Conservation (phyloP, 306 rosid genomes). For the Abrus pulchellus region DNA sequence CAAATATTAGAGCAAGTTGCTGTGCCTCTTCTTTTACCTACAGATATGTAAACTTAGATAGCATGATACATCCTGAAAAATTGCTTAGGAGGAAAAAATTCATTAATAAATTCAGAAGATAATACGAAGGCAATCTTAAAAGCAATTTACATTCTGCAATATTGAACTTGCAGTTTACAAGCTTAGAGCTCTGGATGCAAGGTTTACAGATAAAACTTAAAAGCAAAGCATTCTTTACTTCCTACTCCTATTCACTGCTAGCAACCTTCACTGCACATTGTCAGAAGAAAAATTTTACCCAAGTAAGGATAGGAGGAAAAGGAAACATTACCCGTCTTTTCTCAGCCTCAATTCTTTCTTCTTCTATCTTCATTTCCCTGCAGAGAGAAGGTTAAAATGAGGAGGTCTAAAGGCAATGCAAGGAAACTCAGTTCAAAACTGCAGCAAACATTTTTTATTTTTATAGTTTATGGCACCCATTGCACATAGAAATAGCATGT, state of each 20-base stretch:
- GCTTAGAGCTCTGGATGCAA: slow-evolving; percentile 30
- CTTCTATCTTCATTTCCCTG: slow-evolving; percentile 93
- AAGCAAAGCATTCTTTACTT: slow-evolving; percentile 30
- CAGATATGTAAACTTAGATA: slow-evolving; percentile 38
- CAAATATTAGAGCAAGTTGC: slow-evolving; percentile 86
- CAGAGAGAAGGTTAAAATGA: slow-evolving; percentile 40
- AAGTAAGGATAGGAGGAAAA: slow-evolving; percentile 2
- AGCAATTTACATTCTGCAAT: slow-evolving; percentile 24
- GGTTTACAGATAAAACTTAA: slow-evolving; percentile 1
- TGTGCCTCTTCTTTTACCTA: slow-evolving; percentile 97
- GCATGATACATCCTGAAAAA: slow-evolving; percentile 6
- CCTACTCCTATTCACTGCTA: slow-evolving; percentile 20
- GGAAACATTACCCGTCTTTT: slow-evolving; percentile 74
- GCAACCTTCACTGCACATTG: slow-evolving; percentile 18
- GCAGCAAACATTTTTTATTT: neutral
- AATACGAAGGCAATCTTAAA: slow-evolving; percentile 1
- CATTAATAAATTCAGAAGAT: neutral
- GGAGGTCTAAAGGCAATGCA: slow-evolving; percentile 43
- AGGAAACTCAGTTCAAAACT: slow-evolving; percentile 18
- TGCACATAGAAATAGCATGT: slow-evolving; percentile 32
- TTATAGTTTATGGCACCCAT: slow-evolving; percentile 17
- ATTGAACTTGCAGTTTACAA: neutral
- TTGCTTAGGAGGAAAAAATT: neutral
- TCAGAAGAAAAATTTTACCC: slow-evolving; percentile 32
- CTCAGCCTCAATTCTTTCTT: slow-evolving; percentile 97